Base-by-base conservation (phyloP, 2,329 filamentous ascomycete species). In the Alternaria triticimaculans region DNA sequence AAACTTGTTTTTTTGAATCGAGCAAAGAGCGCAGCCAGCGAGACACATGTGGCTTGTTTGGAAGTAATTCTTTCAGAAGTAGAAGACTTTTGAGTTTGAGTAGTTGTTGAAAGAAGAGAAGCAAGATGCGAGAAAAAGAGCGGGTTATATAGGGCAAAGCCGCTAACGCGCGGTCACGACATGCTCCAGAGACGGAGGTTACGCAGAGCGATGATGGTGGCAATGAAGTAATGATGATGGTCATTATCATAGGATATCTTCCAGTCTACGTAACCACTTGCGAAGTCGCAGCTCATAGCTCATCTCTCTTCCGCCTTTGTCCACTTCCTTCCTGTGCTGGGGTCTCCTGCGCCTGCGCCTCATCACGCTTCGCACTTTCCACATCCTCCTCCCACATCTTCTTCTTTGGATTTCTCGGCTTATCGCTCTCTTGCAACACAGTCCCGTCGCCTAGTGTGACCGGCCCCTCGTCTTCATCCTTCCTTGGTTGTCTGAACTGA, bases 371-470 rank as follows among this genome's bases (percentile, higher is more conserved):
- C 54, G 58, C 68, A 25, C 67, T 73, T 67, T 81, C 78, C 11
- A 76, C 74, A 61, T 72, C 55, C 61, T 87, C 87, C 67, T 89
- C 87, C 82, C 87, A 88, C 80, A 86, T 85, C 79, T 87, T 85
- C 81, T 89, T 89, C 82, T 86, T 89, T 7, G 87, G 86, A 75
- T 89, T 89, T 26, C 76, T 72, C 25, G 77, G 80, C 67, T 71
- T 78, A 67, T 76, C 77, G 26, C 73, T 78, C 65, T 83, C 73
- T 61, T 82, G 65, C 55, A 85, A 76, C 4, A 82, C 82, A 20
- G 80, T 79, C 28, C 86, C 84, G 65, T 84, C 84, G 1, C 83
- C 83, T 63, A 78, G 78, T 46, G 76, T 76, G 33, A 78, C 78
- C 23, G 70, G 74, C 4, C 76, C 74, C 3, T 79, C 67, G n/a